Conservation (phyloP, 805 yeast genomes). For the Yarrowia divulgata region DNA sequence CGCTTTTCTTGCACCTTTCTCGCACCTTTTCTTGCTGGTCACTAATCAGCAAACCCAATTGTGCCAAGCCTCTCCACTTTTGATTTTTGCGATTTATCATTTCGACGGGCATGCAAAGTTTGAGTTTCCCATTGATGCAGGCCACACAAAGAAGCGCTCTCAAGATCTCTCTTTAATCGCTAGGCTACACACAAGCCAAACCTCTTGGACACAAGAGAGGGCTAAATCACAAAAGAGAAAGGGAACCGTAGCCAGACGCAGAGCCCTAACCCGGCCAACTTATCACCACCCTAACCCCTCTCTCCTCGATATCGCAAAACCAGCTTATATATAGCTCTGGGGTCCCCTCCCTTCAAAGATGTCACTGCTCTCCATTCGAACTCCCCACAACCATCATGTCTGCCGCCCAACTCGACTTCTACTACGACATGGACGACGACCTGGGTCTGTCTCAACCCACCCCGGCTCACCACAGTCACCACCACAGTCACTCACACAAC, state of each 20-base stretch:
- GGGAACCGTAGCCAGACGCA: neutral
- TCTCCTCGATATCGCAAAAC: constrained; percentile 8
- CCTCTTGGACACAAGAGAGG: neutral
- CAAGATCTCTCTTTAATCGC: constrained; percentile 18
- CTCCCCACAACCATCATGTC: neutral
- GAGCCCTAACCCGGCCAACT: constrained; percentile 10
- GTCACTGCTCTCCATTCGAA: neutral
- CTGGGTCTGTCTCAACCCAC: neutral
- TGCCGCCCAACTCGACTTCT: constrained; percentile 23
- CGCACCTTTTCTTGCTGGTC: neutral
- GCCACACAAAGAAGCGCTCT: neutral
- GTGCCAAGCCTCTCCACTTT: constrained; percentile 29
- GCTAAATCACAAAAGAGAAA: neutral
- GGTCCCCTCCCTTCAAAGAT: neutral
- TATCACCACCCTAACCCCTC: constrained; percentile 35
- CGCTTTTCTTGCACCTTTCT: neutral
- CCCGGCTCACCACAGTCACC: too few relatives aligned
- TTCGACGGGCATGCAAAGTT: constrained; percentile 7
- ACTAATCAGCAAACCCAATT: neutral
- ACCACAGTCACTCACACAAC: neutral
- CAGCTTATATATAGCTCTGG: constrained; percentile 7
- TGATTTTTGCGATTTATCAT: constrained; percentile 1
- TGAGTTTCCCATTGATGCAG: constrained; percentile 29
- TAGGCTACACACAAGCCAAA: neutral
- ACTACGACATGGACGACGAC: constrained; percentile 29